Conservation (phyloP, 2,329 filamentous ascomycete species). For the Cladosporium colombiae region DNA sequence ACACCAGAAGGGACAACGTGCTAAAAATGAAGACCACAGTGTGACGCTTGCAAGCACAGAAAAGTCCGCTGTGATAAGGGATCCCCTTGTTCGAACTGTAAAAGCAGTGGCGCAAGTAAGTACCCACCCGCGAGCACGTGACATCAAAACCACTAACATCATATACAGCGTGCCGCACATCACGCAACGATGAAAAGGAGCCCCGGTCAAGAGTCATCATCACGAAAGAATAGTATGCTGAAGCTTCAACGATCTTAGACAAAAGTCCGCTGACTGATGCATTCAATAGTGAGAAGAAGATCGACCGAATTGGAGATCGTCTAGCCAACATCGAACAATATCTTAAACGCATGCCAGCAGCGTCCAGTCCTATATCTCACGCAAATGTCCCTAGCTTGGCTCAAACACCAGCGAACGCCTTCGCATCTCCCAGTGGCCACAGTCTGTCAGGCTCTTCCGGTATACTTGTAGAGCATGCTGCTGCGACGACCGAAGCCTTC, state of each 20-base stretch:
- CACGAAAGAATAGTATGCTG: conserved; percentile 23
- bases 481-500: conserved; percentile 1
- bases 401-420: conserved; percentile 9
- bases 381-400: conserved; percentile 12
- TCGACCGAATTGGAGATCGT: conserved; percentile 27
- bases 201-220: conserved; percentile 24
- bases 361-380: conserved; percentile 16
- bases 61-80: conserved; percentile 24
- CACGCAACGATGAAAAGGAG: conserved; percentile 13
- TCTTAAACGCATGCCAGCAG: conserved; percentile 21
- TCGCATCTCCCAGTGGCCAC: conserved; percentile 18
- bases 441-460: conserved; percentile 13
- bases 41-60: conserved; percentile 21
- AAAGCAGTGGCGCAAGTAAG: conserved; percentile 21
- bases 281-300: conserved; percentile 28
- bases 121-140: not conserved
- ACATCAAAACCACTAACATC: not conserved
- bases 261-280: not conserved
- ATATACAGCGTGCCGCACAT: conserved; percentile 20
- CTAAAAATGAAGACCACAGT: conserved; percentile 7
- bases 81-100: conserved; percentile 22
- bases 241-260: not conserved
- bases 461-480: not conserved
- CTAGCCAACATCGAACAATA: conserved; percentile 25
- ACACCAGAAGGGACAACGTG: not conserved